phyloP scores from a whole-genome alignment of 805 yeast genomes.

The Kregervanrija delftensis region DNA sequence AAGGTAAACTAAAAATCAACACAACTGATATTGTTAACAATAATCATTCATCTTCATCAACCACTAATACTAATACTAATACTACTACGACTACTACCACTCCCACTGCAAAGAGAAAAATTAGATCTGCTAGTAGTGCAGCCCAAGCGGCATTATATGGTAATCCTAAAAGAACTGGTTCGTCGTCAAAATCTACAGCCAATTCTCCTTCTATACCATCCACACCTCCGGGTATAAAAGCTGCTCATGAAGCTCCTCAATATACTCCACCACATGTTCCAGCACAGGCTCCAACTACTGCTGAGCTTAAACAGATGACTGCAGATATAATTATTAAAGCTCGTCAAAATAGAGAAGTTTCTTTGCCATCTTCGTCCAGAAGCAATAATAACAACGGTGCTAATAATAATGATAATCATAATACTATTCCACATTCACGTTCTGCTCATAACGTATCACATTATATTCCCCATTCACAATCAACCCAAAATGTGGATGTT shows the following conservation, averaged over 20 bases:
- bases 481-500: slow-evolving; percentile 24
- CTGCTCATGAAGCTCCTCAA: background rate
- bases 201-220: background rate
- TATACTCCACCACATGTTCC: background rate
- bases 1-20: too few species aligned
- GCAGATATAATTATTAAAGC: slow-evolving; percentile 6
- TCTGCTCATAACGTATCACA: too few species aligned
- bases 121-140: slow-evolving; percentile 13
- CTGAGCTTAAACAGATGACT: slow-evolving; percentile 1
- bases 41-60: too few species aligned
- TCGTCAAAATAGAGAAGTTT: background rate
- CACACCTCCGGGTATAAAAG: background rate
- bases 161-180: background rate
- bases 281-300: background rate
- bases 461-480: too few species aligned
- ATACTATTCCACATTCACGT: too few species aligned
- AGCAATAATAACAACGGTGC: too few species aligned
- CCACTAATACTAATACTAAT: too few species aligned
- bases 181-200: slow-evolving; percentile 1
- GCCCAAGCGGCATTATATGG: slow-evolving; percentile 17
- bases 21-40: too few species aligned
- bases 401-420: too few species aligned
- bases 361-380: too few species aligned
- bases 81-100: too few species aligned
- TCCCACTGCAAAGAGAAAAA: background rate